These are phyloP conservation scores for Mariannaea elegans DNA, from an alignment of 2,329 filamentous ascomycete species.

Conservation along the genomic window DNA sequence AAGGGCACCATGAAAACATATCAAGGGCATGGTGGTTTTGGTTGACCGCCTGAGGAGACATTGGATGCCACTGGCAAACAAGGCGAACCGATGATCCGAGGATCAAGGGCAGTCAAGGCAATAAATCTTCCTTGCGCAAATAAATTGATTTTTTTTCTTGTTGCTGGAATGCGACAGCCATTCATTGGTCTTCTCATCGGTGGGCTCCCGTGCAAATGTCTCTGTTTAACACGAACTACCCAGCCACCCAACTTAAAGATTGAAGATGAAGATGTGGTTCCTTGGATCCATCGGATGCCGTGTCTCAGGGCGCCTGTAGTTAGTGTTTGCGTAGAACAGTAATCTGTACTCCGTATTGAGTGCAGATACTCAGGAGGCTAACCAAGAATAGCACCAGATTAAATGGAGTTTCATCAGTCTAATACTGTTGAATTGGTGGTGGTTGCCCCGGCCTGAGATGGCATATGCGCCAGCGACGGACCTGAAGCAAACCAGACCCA, in stretches of 20 bases:
- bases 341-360: not conserved
- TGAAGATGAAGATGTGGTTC: not conserved
- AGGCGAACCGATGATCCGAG: slow-evolving; percentile 14
- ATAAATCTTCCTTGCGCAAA: not conserved
- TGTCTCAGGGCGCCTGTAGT: not conserved
- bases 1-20: not conserved
- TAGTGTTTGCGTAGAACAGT: not conserved
- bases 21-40: slow-evolving; percentile 10
- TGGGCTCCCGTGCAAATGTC: slow-evolving; percentile 13
- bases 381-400: not conserved
- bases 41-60: slow-evolving; percentile 3
- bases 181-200: slow-evolving; percentile 8
- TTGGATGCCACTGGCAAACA: slow-evolving; percentile 1
- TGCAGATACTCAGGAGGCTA: too few species aligned
- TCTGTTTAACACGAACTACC: slow-evolving; percentile 4
- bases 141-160: not conserved
- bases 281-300: not conserved
- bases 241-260: not conserved
- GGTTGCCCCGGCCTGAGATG: slow-evolving; percentile 11
- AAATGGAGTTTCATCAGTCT: not conserved
- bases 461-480: slow-evolving; percentile 12
- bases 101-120: not conserved
- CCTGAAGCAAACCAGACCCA: slow-evolving; percentile 18
- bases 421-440: not conserved
- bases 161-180: slow-evolving; percentile 2